Evolutionary conservation across 305 asterid species (phyloP).

Genomic region (Petunia hybrid): DNA sequence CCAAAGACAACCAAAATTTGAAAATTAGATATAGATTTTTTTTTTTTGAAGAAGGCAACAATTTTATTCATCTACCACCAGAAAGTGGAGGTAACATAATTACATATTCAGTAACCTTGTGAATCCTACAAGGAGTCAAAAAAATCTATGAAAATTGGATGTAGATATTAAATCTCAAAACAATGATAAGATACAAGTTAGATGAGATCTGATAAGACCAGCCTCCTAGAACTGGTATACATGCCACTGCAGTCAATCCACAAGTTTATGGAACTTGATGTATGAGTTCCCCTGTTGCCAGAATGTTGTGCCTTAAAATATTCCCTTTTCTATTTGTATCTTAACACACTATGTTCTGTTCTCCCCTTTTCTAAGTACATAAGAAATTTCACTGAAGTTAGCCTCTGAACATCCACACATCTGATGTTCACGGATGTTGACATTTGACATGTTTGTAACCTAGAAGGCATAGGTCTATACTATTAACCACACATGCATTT

Average conservation of each 20-base stretch:
- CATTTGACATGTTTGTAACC: background rate
- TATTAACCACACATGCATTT: background rate
- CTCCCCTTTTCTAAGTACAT: background rate
- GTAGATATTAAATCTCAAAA: background rate
- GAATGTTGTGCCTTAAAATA: background rate
- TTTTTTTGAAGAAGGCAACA: no score
- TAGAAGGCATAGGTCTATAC: background rate
- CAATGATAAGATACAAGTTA: background rate
- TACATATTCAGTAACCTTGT: no score
- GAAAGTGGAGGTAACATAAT: no score
- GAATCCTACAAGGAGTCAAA: no score
- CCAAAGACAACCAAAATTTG: constrained; percentile 38
- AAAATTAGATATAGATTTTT: background rate
- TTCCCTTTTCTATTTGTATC: background rate
- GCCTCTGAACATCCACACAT: background rate
- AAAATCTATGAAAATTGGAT: background rate
- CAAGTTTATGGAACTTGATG: background rate
- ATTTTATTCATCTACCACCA: no score
- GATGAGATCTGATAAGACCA: background rate
- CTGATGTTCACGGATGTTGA: background rate
- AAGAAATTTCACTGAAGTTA: no score
- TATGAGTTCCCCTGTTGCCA: background rate
- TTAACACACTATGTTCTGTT: background rate
- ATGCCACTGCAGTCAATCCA: background rate
- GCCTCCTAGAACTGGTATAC: background rate